Percentiles rank a stretch among this genome's conserved stretches.
Evolutionary conservation across 495 filamentous ascomycete species (phyloP).

Genomic region (Bacidia gigantensis): DNA sequence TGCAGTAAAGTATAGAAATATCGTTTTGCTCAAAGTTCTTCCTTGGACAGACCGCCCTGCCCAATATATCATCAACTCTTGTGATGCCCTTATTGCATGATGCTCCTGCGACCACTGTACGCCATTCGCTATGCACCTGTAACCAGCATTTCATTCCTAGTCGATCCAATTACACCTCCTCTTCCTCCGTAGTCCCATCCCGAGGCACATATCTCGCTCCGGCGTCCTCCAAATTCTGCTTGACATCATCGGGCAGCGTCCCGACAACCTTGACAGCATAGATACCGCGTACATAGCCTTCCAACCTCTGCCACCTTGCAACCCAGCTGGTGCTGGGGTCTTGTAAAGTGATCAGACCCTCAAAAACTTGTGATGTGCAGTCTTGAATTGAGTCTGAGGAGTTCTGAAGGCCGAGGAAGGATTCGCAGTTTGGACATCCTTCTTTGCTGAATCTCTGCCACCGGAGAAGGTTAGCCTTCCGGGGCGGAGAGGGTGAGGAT

Average conservation of each 20-base stretch:
- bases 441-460: constrained; percentile 60
- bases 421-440: constrained; percentile 94
- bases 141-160: too few relatives aligned
- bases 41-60: too few relatives aligned
- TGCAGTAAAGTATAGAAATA: neutral
- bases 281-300: constrained; percentile 69
- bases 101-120: neutral
- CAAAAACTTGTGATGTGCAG: constrained; percentile 90
- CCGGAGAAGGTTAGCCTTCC: neutral
- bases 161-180: neutral
- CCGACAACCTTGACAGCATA: constrained; percentile 92
- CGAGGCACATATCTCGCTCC: constrained; percentile 54
- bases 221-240: constrained; percentile 51
- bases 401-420: constrained; percentile 67
- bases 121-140: neutral
- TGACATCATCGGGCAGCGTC: constrained; percentile 50
- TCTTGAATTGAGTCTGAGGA: constrained; percentile 69
- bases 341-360: constrained; percentile 72
- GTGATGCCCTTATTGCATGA: too few relatives aligned
- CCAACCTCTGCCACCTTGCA: constrained; percentile 83
- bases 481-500: constrained; percentile 1
- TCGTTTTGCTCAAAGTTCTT: too few relatives aligned
- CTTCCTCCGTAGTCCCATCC: constrained; percentile 4
- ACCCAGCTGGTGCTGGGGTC: constrained; percentile 76
- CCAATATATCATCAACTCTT: too few relatives aligned